These are phyloP conservation scores for Naganishia kalamii DNA, from an alignment of 768 basidiomycete species.

Conservation along the genomic window DNA sequence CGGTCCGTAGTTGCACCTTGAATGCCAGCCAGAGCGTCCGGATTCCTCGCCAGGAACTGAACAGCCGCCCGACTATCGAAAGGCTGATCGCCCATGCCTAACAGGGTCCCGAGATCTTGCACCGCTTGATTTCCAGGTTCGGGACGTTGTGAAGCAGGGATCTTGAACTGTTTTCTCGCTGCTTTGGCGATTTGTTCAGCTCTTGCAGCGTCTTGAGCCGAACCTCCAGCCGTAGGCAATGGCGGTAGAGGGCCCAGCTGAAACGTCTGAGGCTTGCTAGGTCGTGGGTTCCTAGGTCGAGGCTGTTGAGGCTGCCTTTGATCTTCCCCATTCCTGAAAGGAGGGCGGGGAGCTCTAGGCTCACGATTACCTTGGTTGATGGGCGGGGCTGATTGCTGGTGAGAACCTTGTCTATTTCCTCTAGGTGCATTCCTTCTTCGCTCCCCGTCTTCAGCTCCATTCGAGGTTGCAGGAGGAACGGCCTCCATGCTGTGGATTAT, in stretches of 20 bases:
- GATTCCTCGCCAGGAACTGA: neutral
- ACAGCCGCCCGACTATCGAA: neutral
- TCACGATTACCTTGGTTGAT: neutral
- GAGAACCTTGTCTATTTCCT: too few relatives aligned
- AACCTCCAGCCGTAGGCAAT: neutral
- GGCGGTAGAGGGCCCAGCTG: conserved; percentile 1
- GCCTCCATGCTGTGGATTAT: too few relatives aligned
- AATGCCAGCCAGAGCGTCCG: neutral
- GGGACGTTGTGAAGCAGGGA: neutral
- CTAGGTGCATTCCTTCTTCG: too few relatives aligned
- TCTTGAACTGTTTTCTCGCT: neutral
- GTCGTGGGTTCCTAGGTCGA: neutral
- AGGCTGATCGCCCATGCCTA: neutral
- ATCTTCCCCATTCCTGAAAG: neutral
- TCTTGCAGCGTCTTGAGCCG: neutral
- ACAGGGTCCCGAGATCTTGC: neutral
- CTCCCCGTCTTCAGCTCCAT: too few relatives aligned
- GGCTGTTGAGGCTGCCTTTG: neutral
- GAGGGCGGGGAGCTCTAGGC: neutral
- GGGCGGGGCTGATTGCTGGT: too few relatives aligned
- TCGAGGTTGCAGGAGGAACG: too few relatives aligned
- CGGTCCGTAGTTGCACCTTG: conserved; percentile 7
- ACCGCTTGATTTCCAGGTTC: neutral
- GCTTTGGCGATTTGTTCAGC: neutral
- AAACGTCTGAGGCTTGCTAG: neutral